Conservation (phyloP, 1,139 yeast genomes). For the Pichia sp. region DNA sequence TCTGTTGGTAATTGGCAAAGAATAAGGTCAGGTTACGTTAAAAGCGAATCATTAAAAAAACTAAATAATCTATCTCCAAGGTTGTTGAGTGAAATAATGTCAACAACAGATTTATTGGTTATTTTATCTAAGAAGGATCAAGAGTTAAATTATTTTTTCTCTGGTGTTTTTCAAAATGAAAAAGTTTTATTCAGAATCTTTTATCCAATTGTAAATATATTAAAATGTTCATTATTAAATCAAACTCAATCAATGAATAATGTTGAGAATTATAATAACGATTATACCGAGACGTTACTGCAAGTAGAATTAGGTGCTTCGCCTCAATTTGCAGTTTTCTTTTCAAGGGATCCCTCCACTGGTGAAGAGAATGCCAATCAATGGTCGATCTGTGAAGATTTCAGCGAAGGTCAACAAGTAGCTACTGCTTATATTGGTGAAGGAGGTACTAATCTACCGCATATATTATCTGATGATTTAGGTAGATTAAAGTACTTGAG, state of each 20-base stretch:
- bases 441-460: slow-evolving; percentile 46
- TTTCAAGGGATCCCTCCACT: slow-evolving; percentile 40
- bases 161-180: slow-evolving; percentile 60
- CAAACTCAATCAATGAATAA: slow-evolving; percentile 27
- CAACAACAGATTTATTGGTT: slow-evolving; percentile 59
- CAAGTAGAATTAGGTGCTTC: slow-evolving; percentile 36
- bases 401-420: slow-evolving; percentile 76
- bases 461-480: slow-evolving; percentile 32
- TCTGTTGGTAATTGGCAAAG: slow-evolving; percentile 79
- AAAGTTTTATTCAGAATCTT: slow-evolving; percentile 66
- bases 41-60: slow-evolving; percentile 35
- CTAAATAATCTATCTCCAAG: slow-evolving; percentile 61
- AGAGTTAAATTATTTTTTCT: slow-evolving; percentile 68
- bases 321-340: slow-evolving; percentile 73
- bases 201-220: slow-evolving; percentile 48
- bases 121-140: slow-evolving; percentile 60
- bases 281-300: slow-evolving; percentile 19
- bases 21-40: slow-evolving; percentile 54
- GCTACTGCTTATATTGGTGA: slow-evolving; percentile 56
- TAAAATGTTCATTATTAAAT: slow-evolving; percentile 43
- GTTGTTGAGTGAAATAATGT: slow-evolving; percentile 56
- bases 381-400: slow-evolving; percentile 80
- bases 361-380: slow-evolving; percentile 47
- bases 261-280: slow-evolving; percentile 5
- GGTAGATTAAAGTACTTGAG: slow-evolving; percentile 28